A percentile compares a stretch with the other conserved stretches of the same genome.
Evolutionary conservation across 768 basidiomycete species (phyloP).

Genomic region (Hericium alpestre): DNA sequence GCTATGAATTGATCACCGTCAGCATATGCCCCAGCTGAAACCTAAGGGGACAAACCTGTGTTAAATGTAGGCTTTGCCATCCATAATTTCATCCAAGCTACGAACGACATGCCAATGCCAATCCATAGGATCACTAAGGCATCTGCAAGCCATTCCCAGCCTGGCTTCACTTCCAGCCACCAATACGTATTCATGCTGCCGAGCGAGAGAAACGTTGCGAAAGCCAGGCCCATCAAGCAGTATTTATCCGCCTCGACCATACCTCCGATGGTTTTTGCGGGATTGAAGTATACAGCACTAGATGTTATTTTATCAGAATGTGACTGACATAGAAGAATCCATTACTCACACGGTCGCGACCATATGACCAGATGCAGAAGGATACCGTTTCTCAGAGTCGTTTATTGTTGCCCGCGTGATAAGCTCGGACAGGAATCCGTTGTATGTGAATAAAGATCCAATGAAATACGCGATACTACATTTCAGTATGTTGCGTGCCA

Average conservation of each 20-base stretch:
- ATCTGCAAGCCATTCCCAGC: slow-evolving; percentile 69
- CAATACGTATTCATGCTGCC: slow-evolving; percentile 71
- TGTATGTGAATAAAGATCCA: slow-evolving; percentile 88
- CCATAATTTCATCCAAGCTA: slow-evolving; percentile 91
- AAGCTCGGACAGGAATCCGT: slow-evolving; percentile 57
- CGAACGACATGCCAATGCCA: slow-evolving; percentile 64
- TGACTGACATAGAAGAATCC: neutral
- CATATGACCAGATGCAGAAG: slow-evolving; percentile 79
- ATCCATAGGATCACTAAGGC: slow-evolving; percentile 70
- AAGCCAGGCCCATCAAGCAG: slow-evolving; percentile 60
- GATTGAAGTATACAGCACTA: slow-evolving; percentile 83
- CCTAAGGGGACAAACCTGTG: slow-evolving; percentile 42
- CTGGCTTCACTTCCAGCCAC: slow-evolving; percentile 62
- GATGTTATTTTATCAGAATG: neutral
- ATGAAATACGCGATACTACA: slow-evolving; percentile 87
- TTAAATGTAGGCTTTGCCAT: slow-evolving; percentile 85
- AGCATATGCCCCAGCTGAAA: neutral
- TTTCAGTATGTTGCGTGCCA: slow-evolving; percentile 73
- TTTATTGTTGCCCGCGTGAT: slow-evolving; percentile 52
- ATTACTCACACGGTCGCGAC: slow-evolving; percentile 80
- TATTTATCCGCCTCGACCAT: slow-evolving; percentile 89
- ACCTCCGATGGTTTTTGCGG: slow-evolving; percentile 83
- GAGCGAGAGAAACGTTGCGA: slow-evolving; percentile 64
- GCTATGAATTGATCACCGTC: slow-evolving; percentile 30
- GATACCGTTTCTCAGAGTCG: slow-evolving; percentile 34